Base-by-base conservation (phyloP, 306 rosid genomes). In the Trifolium pratense region DNA sequence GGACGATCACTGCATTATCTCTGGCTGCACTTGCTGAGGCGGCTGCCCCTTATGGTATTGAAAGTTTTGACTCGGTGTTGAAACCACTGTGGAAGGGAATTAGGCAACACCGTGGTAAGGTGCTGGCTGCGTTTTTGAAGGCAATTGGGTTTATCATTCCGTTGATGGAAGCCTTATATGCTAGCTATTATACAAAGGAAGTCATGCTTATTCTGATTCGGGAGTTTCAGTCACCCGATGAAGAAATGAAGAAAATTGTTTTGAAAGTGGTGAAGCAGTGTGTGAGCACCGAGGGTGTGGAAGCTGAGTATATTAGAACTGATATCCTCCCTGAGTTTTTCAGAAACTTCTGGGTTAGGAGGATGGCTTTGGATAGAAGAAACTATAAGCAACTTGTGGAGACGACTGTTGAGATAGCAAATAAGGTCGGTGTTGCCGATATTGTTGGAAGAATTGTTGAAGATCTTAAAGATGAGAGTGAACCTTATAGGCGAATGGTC, bases 21-120 rank as follows among this genome's bases (percentile, higher is more conserved):
- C 93, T 93, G 60, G 97, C 98, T 52, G 97, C 98, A 6, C 97
- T 93, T 72, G 98, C 97, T 2, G 98, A 93, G 85, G 98, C 98
- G 55, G 89, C 98, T 53, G 96, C 98, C 31, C 98, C 98, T 8
- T 91, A 93, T 46, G 98, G 98, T 78, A 93, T 93, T 71, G 98
- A 91, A 75, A 93, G 98, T 86, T 93, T 93, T 55, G 98, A 91
- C 86, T 89, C 98, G 1, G 97, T 91, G 67, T 70, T 91, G 89
- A 93, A 91, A 79, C 98, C 98, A 0, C 69, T 93, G 74, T 93
- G 98, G 96, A 93, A 91, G 86, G 98, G 98, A 81, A 93, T 93
- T 55, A 87, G 97, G 79, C 93, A 95, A 13, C 98, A 93, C 79
- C 96, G 97, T 78, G 97, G 97, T 46, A 93, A 93, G 87, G 97